A percentile compares a stretch with the other conserved stretches of the same genome.
Conservation (phyloP, 192 early-diverging fungal genomes). For the Kappamyces sp. region DNA sequence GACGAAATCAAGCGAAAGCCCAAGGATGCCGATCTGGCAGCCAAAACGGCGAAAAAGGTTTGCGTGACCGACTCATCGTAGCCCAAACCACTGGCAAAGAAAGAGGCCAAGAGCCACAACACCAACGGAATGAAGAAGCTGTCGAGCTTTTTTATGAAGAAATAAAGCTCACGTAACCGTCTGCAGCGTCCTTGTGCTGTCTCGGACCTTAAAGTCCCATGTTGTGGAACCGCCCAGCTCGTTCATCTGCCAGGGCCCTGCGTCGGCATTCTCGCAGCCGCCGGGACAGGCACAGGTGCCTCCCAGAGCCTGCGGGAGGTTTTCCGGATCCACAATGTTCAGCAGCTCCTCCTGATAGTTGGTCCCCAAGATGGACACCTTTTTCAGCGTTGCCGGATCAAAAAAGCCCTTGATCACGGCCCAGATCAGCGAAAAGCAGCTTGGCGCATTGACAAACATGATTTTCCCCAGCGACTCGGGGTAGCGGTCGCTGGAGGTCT, state of each 20-base stretch:
- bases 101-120: too few species aligned
- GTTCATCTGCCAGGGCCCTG: conserved; percentile 33
- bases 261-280: conserved; percentile 40
- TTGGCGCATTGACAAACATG: conserved; percentile 88
- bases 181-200: too few species aligned
- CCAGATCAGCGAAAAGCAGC: conserved; percentile 61
- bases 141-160: too few species aligned
- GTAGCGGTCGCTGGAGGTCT: conserved; percentile 86
- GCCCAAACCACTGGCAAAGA: too few species aligned
- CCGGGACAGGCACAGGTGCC: conserved; percentile 37
- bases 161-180: too few species aligned
- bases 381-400: conserved; percentile 43
- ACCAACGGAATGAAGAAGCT: too few species aligned
- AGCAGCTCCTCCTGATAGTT: conserved; percentile 33
- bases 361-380: conserved; percentile 39
- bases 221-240: too few species aligned
- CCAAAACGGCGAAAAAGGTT: too few species aligned
- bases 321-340: conserved; percentile 33
- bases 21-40: too few species aligned
- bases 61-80: too few species aligned
- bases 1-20: too few species aligned
- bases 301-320: conserved; percentile 32
- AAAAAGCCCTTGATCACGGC: conserved; percentile 38
- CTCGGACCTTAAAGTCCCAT: too few species aligned
- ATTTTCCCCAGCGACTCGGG: conserved; percentile 87